Evolutionary conservation across 495 filamentous ascomycete genomes (phyloP), one percentile per base, ranked within the genome.

Genomic region (Penicillium canariense): DNA sequence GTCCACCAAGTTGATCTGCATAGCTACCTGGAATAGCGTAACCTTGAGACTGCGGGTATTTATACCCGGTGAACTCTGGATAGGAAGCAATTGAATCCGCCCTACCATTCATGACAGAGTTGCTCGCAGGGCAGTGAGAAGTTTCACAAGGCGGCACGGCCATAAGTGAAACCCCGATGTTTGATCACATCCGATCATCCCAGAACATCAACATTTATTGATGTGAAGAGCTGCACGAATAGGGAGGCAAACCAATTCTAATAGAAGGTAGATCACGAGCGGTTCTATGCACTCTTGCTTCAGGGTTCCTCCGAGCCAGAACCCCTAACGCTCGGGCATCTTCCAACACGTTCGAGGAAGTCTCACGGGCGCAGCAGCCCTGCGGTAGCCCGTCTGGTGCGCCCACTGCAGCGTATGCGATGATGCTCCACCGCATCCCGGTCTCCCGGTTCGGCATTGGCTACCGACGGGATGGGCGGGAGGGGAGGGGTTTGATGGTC

Each of bases 1-100:
- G 72, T 80, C 36, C 82, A 85, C 63, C 69, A 82, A 11, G 76
- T 82, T 5, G 82, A 81, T 61, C 55, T 78, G 55, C 79, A 83
- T 61, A 69, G 67, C 3, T 69, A 75, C 39, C 57, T 85, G 25
- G 72, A 74, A 49, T 32, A 63, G 5, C 57, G 68, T 5, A 77
- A 77, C 0, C 58, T 69, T 1, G 56, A 73, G 18, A 68, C 51
- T 6, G 63, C 73, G 55, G 62, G 69, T n/a, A 71, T 86, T 26
- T 67, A 82, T 50, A 84, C 77, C 35, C 76, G 76, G 26, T 74
- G 77, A 61, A 67, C n/a, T n/a, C n/a, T n/a, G n/a, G 59, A 3
- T 80, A 84, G 1, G 69, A 75, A 5, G 61, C 75, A n/a, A 78
- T 83, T 50, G 72, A 82, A n/a, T 38, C 34, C 15, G 5, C 34